phyloP scores from a whole-genome alignment of 345 rosid genomes.

The Cardamine occulta region DNA sequence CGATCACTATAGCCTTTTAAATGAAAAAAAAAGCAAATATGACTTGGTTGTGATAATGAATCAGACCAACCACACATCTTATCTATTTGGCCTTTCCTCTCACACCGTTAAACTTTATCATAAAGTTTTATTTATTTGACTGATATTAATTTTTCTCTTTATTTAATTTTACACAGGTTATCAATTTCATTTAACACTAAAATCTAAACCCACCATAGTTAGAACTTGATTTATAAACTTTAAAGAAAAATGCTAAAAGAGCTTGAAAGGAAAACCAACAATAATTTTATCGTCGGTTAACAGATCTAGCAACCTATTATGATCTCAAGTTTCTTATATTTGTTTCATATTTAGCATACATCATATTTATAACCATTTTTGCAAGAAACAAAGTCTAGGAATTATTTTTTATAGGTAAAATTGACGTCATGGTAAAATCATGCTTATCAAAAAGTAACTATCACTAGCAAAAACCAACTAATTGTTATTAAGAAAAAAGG shows the following conservation, averaged over 20 bases:
- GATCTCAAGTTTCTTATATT: neutral
- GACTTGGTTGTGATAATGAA: conserved; percentile 37
- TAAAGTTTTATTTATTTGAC: conserved; percentile 27
- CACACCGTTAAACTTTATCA: conserved; percentile 29
- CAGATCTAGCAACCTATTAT: neutral
- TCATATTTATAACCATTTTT: neutral
- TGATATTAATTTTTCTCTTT: neutral
- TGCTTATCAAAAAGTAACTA: neutral
- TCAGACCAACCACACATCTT: conserved; percentile 41
- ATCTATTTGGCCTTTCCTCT: conserved; percentile 45
- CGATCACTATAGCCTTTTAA: conserved; percentile 40
- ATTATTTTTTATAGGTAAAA: too few species aligned
- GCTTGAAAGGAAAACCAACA: neutral
- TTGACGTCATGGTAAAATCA: neutral
- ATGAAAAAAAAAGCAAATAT: conserved; percentile 32
- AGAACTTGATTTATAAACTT: neutral
- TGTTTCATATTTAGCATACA: neutral
- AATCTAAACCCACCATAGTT: neutral
- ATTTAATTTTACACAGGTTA: neutral
- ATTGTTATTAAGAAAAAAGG: neutral
- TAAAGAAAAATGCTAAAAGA: neutral
- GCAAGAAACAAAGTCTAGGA: neutral
- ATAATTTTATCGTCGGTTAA: neutral
- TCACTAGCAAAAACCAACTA: neutral
- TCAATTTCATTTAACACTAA: neutral